Evolutionary conservation across 768 basidiomycete genomes (phyloP).

Genomic region (Russula abietina): DNA sequence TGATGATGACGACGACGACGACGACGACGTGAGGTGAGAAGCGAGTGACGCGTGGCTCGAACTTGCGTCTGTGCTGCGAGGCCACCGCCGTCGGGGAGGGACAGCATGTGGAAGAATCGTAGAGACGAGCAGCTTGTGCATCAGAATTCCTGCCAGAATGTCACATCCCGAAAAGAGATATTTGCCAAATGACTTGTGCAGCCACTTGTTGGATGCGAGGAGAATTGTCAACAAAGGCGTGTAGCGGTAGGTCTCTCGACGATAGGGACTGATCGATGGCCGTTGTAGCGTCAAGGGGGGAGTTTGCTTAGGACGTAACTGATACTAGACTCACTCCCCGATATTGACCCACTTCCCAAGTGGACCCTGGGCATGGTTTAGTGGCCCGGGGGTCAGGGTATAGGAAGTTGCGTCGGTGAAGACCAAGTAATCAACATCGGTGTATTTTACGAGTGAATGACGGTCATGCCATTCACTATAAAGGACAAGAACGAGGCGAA

Average conservation of each 20-base stretch:
- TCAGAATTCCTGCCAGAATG: constrained; percentile 68
- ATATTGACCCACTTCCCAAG: constrained; percentile 41
- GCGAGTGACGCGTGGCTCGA: neutral
- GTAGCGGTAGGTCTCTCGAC: constrained; percentile 90
- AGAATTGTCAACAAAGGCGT: constrained; percentile 87
- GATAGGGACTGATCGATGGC: constrained; percentile 64
- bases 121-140: constrained; percentile 54
- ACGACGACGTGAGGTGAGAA: neutral
- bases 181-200: constrained; percentile 89
- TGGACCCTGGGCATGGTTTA: constrained; percentile 58
- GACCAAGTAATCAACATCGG: constrained; percentile 96
- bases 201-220: constrained; percentile 69
- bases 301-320: constrained; percentile 1
- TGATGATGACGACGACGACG: too few species aligned
- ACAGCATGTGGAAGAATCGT: constrained; percentile 38
- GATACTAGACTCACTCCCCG: constrained; percentile 63
- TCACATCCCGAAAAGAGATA: constrained; percentile 81
- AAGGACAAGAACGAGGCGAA: constrained; percentile 65
- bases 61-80: neutral
- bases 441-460: constrained; percentile 82
- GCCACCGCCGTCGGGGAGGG: neutral
- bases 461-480: constrained; percentile 92
- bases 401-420: constrained; percentile 88
- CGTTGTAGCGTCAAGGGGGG: constrained; percentile 1
- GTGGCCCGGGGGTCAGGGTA: constrained; percentile 42